These are phyloP conservation scores for Saururus chinensis DNA, from an alignment of 164 flowering plant genomes.

Conservation along the genomic window DNA sequence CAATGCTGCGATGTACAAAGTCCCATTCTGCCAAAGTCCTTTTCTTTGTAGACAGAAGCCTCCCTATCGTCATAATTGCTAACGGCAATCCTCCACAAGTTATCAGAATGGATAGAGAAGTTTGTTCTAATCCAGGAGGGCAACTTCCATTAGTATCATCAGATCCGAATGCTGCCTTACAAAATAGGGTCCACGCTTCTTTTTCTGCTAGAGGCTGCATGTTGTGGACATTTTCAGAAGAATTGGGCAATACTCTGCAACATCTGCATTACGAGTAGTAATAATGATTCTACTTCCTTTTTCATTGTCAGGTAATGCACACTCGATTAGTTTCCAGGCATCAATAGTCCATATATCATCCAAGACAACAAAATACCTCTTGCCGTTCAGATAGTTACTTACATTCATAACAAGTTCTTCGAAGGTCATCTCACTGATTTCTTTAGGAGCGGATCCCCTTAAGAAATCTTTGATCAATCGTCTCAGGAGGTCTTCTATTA, in stretches of 20 bases:
- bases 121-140: conserved; percentile 5
- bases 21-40: conserved; percentile 9
- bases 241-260: background rate
- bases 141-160: background rate
- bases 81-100: conserved; percentile 18
- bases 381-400: background rate
- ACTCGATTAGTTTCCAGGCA: conserved; percentile 16
- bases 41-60: conserved; percentile 11
- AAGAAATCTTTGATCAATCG: conserved; percentile 4
- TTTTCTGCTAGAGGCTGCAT: background rate
- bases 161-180: conserved; percentile 13
- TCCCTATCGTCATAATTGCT: conserved; percentile 14
- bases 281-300: conserved; percentile 24
- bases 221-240: background rate
- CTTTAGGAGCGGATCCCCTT: background rate
- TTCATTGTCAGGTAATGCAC: conserved; percentile 19
- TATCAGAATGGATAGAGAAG: conserved; percentile 4
- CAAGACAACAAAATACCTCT: conserved; percentile 18
- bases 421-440: conserved; percentile 15
- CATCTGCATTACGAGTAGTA: conserved; percentile 19
- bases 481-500: too few relatives aligned
- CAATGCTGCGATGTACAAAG: conserved; percentile 5
- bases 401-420: conserved; percentile 16
- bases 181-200: conserved; percentile 27
- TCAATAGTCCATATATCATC: conserved; percentile 31